Conservation (phyloP, 2,329 filamentous ascomycete genomes). For the Rutstroemia sydowiana region DNA sequence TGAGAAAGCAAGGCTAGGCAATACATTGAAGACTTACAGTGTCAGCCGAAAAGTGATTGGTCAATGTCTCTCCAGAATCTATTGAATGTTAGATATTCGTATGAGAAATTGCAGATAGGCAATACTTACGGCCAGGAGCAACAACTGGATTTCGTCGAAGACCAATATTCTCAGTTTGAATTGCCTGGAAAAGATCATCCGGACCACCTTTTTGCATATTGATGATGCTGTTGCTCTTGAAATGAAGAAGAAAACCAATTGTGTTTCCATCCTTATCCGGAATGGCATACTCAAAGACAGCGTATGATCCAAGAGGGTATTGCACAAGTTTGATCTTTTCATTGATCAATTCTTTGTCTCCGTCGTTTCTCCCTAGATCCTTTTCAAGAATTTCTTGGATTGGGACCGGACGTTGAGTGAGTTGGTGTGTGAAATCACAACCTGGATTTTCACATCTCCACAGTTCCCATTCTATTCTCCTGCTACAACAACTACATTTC, state of each 20-base stretch:
- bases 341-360: background rate
- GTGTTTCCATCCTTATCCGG: conserved; percentile 36
- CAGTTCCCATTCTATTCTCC: conserved; percentile 51
- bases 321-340: background rate
- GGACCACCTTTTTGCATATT: conserved; percentile 47
- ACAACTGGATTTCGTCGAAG: conserved; percentile 40
- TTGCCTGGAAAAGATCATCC: conserved; percentile 49
- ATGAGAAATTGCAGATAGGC: background rate
- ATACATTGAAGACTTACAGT: conserved; percentile 33
- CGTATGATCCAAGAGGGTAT: conserved; percentile 24
- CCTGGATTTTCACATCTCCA: conserved; percentile 50
- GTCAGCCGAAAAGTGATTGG: conserved; percentile 46
- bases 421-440: conserved; percentile 41
- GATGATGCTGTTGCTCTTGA: conserved; percentile 47
- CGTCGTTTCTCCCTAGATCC: background rate
- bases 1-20: background rate
- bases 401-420: conserved; percentile 9
- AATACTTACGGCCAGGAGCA: conserved; percentile 30
- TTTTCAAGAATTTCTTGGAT: conserved; percentile 13
- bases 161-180: conserved; percentile 39
- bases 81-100: conserved; percentile 22
- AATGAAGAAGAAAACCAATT: conserved; percentile 47
- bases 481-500: conserved; percentile 52
- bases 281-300: conserved; percentile 37
- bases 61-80: conserved; percentile 37